Percentiles rank a stretch among this genome's conserved stretches.
These are phyloP conservation scores for Ilex asprella DNA, from an alignment of 257 asterid genomes.

Conservation along the genomic window DNA sequence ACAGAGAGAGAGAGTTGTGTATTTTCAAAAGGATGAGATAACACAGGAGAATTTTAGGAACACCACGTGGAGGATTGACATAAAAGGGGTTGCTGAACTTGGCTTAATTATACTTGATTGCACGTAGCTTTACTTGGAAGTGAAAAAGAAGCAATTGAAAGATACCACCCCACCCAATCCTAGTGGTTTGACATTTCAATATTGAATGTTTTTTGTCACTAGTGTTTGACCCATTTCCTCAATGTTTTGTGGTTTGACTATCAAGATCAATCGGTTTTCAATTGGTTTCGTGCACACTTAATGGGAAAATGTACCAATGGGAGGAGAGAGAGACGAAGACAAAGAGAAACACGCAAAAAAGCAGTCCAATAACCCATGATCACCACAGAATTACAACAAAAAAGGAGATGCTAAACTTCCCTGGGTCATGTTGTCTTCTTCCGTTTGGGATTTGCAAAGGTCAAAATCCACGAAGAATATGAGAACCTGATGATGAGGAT, in stretches of 20 bases:
- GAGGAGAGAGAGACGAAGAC: slow-evolving; percentile 7
- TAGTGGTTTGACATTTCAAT: slow-evolving; percentile 23
- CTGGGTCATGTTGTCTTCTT: slow-evolving; percentile 2
- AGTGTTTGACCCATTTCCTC: slow-evolving; percentile 14
- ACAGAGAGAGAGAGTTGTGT: neutral
- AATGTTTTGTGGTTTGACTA: slow-evolving; percentile 24
- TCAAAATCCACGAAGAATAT: slow-evolving; percentile 19
- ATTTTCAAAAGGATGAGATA: neutral
- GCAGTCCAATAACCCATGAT: slow-evolving; percentile 16
- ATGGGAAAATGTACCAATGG: slow-evolving; percentile 19
- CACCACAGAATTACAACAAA: neutral
- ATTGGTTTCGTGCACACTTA: slow-evolving; percentile 9
- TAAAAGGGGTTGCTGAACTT: slow-evolving; percentile 10
- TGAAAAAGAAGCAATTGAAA: slow-evolving; percentile 12
- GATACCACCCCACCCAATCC: slow-evolving; percentile 10
- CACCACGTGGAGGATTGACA: slow-evolving; percentile 20
- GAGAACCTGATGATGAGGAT: slow-evolving; percentile 14
- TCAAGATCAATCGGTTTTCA: slow-evolving; percentile 11
- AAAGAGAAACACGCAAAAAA: slow-evolving; percentile 17
- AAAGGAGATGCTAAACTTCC: slow-evolving; percentile 18
- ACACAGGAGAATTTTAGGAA: neutral
- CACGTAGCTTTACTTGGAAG: slow-evolving; percentile 28
- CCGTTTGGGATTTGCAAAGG: slow-evolving; percentile 13
- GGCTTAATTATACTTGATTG: neutral
- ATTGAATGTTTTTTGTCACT: neutral